Evolutionary conservation across 169 alveolate genomes (phyloP).

Genomic region (Neospora caninum): DNA sequence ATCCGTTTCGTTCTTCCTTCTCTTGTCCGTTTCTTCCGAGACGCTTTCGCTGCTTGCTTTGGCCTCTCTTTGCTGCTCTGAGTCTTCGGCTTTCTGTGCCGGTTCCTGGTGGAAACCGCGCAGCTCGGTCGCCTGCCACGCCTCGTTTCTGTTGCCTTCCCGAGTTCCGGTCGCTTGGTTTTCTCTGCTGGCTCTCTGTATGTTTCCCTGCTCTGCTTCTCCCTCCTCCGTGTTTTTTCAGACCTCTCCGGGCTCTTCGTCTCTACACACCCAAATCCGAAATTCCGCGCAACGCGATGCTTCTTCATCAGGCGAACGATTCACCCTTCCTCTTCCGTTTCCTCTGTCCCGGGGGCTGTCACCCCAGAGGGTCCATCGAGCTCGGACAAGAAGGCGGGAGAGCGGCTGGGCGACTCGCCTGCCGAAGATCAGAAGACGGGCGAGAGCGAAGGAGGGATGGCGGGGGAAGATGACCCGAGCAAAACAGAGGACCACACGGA

Average conservation of each 20-base stretch:
- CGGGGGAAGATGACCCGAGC: neutral
- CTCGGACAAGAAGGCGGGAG: neutral
- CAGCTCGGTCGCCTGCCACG: neutral
- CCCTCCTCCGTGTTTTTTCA: neutral
- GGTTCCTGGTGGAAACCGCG: neutral
- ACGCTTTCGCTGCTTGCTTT: neutral
- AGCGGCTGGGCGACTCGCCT: neutral
- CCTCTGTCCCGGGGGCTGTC: neutral
- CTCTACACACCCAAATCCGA: slow-evolving; percentile 42
- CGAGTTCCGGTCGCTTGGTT: neutral
- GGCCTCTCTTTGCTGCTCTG: too few species aligned
- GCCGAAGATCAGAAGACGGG: neutral
- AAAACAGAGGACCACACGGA: neutral
- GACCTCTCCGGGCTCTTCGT: slow-evolving; percentile 42
- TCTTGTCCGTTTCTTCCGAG: neutral
- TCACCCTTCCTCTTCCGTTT: neutral
- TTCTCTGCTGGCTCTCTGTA: neutral
- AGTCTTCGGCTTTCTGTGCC: too few species aligned
- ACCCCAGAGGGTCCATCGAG: neutral
- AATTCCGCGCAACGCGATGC: slow-evolving; percentile 35
- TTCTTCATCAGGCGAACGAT: slow-evolving; percentile 35
- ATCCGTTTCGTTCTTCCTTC: too few species aligned
- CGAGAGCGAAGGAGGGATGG: neutral
- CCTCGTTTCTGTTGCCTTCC: too few species aligned
- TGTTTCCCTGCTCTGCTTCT: neutral